Evolutionary conservation across 2,329 filamentous ascomycete genomes (phyloP).

Genomic region (Venturia carpophila): DNA sequence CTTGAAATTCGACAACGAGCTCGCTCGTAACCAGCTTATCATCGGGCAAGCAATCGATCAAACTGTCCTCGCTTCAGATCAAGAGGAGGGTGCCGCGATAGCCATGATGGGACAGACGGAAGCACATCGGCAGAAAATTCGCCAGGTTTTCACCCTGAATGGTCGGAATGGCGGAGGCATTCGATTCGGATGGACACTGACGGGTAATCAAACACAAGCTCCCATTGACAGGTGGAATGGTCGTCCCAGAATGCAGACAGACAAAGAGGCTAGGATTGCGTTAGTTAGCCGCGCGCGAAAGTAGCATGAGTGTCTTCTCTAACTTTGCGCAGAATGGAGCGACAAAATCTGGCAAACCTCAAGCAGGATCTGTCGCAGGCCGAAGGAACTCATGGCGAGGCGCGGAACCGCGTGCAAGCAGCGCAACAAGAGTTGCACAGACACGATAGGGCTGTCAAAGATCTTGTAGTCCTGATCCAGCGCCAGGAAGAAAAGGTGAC

Average conservation of each 20-base stretch:
- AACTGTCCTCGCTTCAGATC: constrained; percentile 60
- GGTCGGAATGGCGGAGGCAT: constrained; percentile 43
- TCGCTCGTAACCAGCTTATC: constrained; percentile 73
- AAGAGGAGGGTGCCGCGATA: constrained; percentile 28
- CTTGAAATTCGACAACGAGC: constrained; percentile 69
- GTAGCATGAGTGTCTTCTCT: background rate
- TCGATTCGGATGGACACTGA: constrained; percentile 46
- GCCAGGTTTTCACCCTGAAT: constrained; percentile 42
- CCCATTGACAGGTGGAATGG: constrained; percentile 48
- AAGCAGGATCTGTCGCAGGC: constrained; percentile 31
- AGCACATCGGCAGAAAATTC: constrained; percentile 36
- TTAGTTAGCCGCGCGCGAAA: constrained; percentile 5
- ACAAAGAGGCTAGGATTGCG: constrained; percentile 58
- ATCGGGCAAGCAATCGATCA: constrained; percentile 81
- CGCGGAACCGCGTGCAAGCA: constrained; percentile 35
- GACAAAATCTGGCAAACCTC: constrained; percentile 45
- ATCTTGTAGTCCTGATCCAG: constrained; percentile 51
- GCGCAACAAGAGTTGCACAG: constrained; percentile 43
- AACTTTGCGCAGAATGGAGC: constrained; percentile 32
- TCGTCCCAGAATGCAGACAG: constrained; percentile 68
- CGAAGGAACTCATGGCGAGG: constrained; percentile 20
- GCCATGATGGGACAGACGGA: constrained; percentile 41
- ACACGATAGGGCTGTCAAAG: constrained; percentile 40
- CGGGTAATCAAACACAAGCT: constrained; percentile 25
- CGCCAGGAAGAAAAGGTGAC: constrained; percentile 51